Conservation (phyloP, 192 early-diverging fungal species). For the Rhizoclosmatium sp. region DNA sequence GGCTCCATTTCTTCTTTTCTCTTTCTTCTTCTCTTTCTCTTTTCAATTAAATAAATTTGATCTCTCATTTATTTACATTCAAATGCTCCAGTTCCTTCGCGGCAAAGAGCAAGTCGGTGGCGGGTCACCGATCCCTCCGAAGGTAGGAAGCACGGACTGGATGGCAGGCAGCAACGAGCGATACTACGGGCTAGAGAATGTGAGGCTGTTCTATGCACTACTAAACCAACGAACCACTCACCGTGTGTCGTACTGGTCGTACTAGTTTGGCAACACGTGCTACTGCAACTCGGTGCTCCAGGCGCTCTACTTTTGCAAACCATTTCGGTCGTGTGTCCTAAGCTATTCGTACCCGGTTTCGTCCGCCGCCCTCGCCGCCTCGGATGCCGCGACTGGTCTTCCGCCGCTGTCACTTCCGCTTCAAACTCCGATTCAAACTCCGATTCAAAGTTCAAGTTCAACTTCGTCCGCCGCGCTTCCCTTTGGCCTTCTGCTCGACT, state of each 20-base stretch:
- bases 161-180: constrained; percentile 55
- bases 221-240: constrained; percentile 6
- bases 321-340: constrained; percentile 92
- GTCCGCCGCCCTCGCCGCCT: constrained; percentile 40
- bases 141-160: not conserved
- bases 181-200: constrained; percentile 91
- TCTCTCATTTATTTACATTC: too few species aligned
- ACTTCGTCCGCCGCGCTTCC: constrained; percentile 25
- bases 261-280: constrained; percentile 89
- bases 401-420: not conserved
- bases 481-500: constrained; percentile 11
- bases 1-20: too few species aligned
- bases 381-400: not conserved
- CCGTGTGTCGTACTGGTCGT: constrained; percentile 26
- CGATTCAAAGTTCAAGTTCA: not conserved
- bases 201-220: constrained; percentile 8
- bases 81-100: too few species aligned
- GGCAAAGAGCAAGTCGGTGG: too few species aligned
- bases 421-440: not conserved
- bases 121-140: too few species aligned
- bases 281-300: constrained; percentile 97
- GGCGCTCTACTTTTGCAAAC: constrained; percentile 92
- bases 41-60: too few species aligned
- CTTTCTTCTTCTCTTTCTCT: too few species aligned
- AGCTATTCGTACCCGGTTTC: constrained; percentile 71